Evolutionary conservation across 768 basidiomycete genomes (phyloP), one percentile per base, ranked within the genome.

Genomic region (Termitomyces sp.): DNA sequence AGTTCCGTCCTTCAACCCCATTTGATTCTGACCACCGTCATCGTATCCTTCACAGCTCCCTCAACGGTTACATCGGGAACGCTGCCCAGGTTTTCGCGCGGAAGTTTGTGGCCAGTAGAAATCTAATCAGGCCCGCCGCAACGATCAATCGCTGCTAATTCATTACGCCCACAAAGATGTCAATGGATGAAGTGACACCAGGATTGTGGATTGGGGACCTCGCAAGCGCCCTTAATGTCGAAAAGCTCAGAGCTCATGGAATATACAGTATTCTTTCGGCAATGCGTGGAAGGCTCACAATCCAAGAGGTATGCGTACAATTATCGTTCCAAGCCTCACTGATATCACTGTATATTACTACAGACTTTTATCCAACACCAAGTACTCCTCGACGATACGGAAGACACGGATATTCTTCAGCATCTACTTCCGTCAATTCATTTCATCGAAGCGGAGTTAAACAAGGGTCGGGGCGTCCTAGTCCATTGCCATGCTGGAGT

Each of bases 401-500:
- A 83, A 45, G 86, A 88, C 49, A 83, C 83, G 35, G 93, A 97
- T 66, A 79, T 94, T 25, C 78, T 96, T 21, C 77, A 81, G 3
- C 90, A 94, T 64, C 76, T 97, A 58, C 73, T 91, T 11, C 83
- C 88, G 1, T 82, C 87, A 3, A 91, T 94, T 54, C 82, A 86
- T 5, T 94, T 94, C 73, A 94, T 97, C 44, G 79, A 89, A 59
- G 78, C 80, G 12, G 89, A 94, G 62, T 70, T 94, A 3, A 80
- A 85, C 67, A 89, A 88, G 64, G 84, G 81, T 0, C 74, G 85
- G 30, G 87, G 88, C 1, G 87, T 98, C 1, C 73, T 96, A 19
- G 89, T 97, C 0, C 94, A 97, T 70, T 96, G 94, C 66, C 87
- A 91, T 56, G 92, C 91, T 23, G 94, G 94, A 25, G 78, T 92